phyloP scores from a whole-genome alignment of 164 flowering plant genomes.

The Stephania japonica region DNA sequence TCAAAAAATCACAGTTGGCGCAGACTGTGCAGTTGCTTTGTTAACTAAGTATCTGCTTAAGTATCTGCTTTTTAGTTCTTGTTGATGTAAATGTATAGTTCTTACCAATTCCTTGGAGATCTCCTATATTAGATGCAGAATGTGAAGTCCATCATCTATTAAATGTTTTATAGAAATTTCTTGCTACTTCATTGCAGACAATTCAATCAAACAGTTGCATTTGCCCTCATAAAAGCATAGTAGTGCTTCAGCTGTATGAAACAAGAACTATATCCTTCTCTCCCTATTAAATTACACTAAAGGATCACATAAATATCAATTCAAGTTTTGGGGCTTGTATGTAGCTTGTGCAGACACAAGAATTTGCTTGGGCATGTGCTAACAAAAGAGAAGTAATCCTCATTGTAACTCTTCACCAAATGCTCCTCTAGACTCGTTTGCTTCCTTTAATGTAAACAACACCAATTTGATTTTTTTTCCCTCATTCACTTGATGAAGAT shows the following conservation, averaged over 20 bases:
- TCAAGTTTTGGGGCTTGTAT: background rate
- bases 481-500: constrained; percentile 1
- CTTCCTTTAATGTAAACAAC: background rate
- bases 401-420: background rate
- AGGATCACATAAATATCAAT: background rate
- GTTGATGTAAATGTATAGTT: too few species aligned
- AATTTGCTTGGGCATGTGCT: background rate
- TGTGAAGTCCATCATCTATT: too few species aligned
- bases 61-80: too few species aligned
- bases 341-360: background rate
- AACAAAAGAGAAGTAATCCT: background rate
- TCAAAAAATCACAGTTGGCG: too few species aligned
- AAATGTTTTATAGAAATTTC: too few species aligned
- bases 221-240: too few species aligned
- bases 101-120: too few species aligned
- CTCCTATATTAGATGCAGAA: too few species aligned
- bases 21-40: too few species aligned
- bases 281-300: background rate
- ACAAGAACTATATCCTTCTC: background rate
- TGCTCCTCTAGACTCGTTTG: background rate
- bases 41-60: too few species aligned
- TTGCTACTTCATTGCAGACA: background rate
- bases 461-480: background rate
- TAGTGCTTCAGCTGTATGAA: background rate
- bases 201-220: background rate